Evolutionary conservation across 176 grass and related monocot genomes (phyloP), one percentile per base, ranked within the genome.

Genomic region (Lolium multiflorum): DNA sequence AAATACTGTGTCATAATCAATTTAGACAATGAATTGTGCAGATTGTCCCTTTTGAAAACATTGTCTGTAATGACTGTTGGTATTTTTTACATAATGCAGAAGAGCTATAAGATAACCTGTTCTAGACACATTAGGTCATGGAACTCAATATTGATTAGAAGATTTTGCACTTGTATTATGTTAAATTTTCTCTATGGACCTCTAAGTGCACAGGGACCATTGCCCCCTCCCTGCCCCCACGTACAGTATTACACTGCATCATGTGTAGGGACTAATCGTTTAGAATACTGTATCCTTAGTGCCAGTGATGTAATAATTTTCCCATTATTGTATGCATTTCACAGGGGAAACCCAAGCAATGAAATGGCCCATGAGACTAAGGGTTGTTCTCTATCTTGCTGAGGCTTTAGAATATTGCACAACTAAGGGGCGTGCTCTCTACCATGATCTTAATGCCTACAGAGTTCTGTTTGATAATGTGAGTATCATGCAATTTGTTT

Each of bases 391-490:
- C n/a, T 92, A 96, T 91, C 82, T 98, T 81, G 89, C 94, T 21
- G 94, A 96, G 87, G 97, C 97, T 80, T 90, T 98, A 84, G 93
- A 98, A 81, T 96, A 94, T 88, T 98, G 97, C 87, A 94, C 88
- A 59, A 91, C 58, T 38, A 94, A 82, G 72, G 97, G 97, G 16
- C 97, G 97, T 44, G 97, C 90, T 84, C 81, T 98, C 49, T 98
- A 98, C 87, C 97, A 98, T 85, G 97, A 98, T 87, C 97, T 98
- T 86, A 98, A 98, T 91, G 94, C 97, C 51, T 96, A 98, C 83
- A 92, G 97, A 96, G 92, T 94, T 87, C 72, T 96, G 28, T 98
- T 98, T 92, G 97, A 98, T 79, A 90, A 93, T 87, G 97, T 98
- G 81, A 86, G 84, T 91, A 87, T 50, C 76, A 74, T 87, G 35